Percentiles rank a stretch among this genome's conserved stretches.
Conservation (phyloP, 2,329 filamentous ascomycete genomes). For the Colletotrichum sp. region DNA sequence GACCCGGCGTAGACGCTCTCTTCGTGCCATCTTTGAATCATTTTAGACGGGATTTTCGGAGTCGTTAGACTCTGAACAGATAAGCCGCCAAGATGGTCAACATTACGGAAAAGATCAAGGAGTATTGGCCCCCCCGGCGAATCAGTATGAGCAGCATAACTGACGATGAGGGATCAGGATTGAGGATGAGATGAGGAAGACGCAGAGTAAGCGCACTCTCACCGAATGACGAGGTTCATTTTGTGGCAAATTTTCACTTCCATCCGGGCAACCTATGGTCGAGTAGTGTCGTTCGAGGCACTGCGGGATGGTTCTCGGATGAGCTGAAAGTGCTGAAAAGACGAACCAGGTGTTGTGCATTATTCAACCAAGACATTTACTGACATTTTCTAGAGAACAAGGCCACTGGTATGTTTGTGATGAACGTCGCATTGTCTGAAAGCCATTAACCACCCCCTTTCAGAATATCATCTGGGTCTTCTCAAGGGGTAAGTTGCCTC, state of each 20-base stretch:
- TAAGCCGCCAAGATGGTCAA: slow-evolving; percentile 80
- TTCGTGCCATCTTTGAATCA: not conserved
- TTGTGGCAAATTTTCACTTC: not conserved
- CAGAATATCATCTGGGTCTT: slow-evolving; percentile 97
- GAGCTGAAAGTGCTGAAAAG: not conserved
- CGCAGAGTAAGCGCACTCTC: slow-evolving; percentile 76
- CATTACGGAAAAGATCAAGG: slow-evolving; percentile 99
- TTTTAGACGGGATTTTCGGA: not conserved
- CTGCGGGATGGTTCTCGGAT: not conserved
- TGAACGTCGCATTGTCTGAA: not conserved
- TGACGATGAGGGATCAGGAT: slow-evolving; percentile 68
- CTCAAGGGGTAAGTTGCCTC: slow-evolving; percentile 79
- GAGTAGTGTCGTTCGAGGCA: not conserved
- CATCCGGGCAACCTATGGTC: not conserved
- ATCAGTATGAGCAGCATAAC: not conserved
- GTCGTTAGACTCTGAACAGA: not conserved
- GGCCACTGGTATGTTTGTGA: slow-evolving; percentile 79
- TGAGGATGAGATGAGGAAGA: slow-evolving; percentile 99
- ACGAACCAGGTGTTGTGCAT: not conserved
- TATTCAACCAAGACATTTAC: slow-evolving; percentile 16
- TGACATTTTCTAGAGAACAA: slow-evolving; percentile 80
- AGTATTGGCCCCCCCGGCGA: slow-evolving; percentile 61
- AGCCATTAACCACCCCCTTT: not conserved
- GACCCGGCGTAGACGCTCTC: not conserved
- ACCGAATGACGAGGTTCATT: fast-evolving